Base-by-base conservation (phyloP, 768 basidiomycete genomes). In the Epithele typhae region DNA sequence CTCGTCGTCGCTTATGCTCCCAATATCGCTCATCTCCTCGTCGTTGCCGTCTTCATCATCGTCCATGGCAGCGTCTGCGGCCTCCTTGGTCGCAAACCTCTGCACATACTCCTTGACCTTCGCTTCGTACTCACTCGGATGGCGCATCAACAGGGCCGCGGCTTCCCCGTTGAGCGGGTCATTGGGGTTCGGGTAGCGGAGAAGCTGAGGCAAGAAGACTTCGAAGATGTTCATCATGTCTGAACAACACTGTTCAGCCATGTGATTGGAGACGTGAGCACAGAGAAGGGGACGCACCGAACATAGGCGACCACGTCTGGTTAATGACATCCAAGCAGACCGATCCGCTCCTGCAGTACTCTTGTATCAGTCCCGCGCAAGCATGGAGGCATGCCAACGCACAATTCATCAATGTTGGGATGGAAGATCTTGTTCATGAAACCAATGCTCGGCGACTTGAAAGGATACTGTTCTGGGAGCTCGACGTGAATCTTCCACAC, bases 381-480 rank as follows among this genome's bases (percentile, higher is more conserved):
- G n/a, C 18, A 10, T n/a, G 18, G 6, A n/a, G 8, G 36, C n/a
- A 34, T 27, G 33, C n/a, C 1, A 21, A 73, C 92, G 62, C 65
- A 97, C 87, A 96, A 72, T 68, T 99, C 96, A 69, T 99, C 96
- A 61, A 99, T 99, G 63, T 99, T 99, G 17, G 96, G 96, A 59
- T 98, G 96, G 64, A 96, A 98, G 66, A 99, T 97, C 86, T 97
- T 97, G 79, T 99, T 99, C 92, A 96, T 94, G 70, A 99, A 99
- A 2, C 96, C 96, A 56, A 99, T 99, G 63, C 91, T 93, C 5
- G 96, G 96, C 23, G 92, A 95, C 69, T 98, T 98, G 81, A 87
- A 99, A 2, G 96, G 96, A 63, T 98, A 99, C 67, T 96, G 92
- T 54, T 97, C 92, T 19, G 95, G 96, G 18, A 99, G 77, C 64